A percentile compares a stretch with the other conserved stretches of the same genome.
Conservation (phyloP, 2,329 filamentous ascomycete genomes). For the Podosphaera fusca region DNA sequence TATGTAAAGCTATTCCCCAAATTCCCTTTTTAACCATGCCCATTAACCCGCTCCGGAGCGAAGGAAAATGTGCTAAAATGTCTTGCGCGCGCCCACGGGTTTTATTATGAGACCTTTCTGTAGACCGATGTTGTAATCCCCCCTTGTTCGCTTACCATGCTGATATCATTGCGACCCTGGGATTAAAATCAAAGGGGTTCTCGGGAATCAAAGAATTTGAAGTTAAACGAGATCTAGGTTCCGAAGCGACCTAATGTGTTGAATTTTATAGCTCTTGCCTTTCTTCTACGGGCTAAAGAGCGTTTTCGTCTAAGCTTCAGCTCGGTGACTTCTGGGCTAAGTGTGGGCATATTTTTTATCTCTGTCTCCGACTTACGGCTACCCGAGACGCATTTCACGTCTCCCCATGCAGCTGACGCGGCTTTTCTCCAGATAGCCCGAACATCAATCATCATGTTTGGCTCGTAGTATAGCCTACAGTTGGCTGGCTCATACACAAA, state of each 20-base stretch:
- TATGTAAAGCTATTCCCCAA: too few species aligned
- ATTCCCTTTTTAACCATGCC: too few species aligned
- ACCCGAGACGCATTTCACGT: slow-evolving; percentile 16
- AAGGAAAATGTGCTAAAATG: too few species aligned
- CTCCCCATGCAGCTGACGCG: slow-evolving; percentile 19
- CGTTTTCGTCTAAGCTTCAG: slow-evolving; percentile 3
- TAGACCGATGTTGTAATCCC: too few species aligned
- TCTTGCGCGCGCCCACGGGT: too few species aligned
- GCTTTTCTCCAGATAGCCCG: slow-evolving; percentile 26
- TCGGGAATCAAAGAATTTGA: background rate
- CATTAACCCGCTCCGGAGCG: too few species aligned
- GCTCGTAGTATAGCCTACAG: slow-evolving; percentile 35
- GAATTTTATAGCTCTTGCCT: background rate
- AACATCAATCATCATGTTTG: slow-evolving; percentile 26
- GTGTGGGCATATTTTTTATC: slow-evolving; percentile 3
- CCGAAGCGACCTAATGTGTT: background rate
- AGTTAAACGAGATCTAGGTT: background rate
- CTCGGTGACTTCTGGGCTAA: slow-evolving; percentile 6
- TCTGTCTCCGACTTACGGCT: slow-evolving; percentile 3
- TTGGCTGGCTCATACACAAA: slow-evolving; percentile 37
- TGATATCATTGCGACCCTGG: too few species aligned
- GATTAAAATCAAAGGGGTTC: too few species aligned
- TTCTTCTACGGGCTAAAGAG: background rate
- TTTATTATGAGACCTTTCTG: too few species aligned
- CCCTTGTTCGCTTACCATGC: too few species aligned